Evolutionary conservation across 2,329 filamentous ascomycete genomes (phyloP), one percentile per base, ranked within the genome.

Genomic region (Triangularia verruculosa): DNA sequence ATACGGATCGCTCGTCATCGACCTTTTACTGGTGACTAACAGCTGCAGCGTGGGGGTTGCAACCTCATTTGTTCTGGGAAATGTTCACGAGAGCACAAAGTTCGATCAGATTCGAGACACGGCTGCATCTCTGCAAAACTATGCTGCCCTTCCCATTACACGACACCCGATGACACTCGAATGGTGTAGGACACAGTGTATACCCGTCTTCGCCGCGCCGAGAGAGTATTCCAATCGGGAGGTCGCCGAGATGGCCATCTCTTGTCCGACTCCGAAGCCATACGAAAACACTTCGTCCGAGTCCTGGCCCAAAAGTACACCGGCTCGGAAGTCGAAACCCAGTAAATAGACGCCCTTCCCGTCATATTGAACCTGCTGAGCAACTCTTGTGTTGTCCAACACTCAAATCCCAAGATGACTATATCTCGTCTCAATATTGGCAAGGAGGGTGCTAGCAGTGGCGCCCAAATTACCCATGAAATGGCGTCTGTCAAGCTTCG

Each of bases 401-500:
- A 8, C 13, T 47, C 6, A 20, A 39, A 13, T 4, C 34, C 34
- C 4, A n/a, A n/a, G 34, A 39, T 39, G 34, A 15, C 9, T n/a
- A 9, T 39, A 2, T 39, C 34, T 39, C 34, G 4, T n/a, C 12
- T n/a, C 5, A 28, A 28, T 28, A 3, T 7, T 39, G 34, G 4
- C 39, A 9, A 20, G 9, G n/a, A 47, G 20, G 39, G 39, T 47
- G 9, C 39, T 22, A 17, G n/a, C 39, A 20, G 39, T 47, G 39
- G 39, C 39, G 39, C 39, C n/a, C 39, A 47, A 47, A 7, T 20
- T 47, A 17, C 12, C 39, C 39, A 54, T 27, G 25, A 54, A 17
- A 54, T 54, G 51, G 51, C 51, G 51, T n/a, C 51, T 54, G 51
- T 54, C 51, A 54, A 54, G 25, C 25, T 54, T 53, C 47, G 24